A percentile compares a stretch with the other conserved stretches of the same genome.
These are phyloP conservation scores for Castanea crenata DNA, from an alignment of 306 rosid species.

Conservation along the genomic window DNA sequence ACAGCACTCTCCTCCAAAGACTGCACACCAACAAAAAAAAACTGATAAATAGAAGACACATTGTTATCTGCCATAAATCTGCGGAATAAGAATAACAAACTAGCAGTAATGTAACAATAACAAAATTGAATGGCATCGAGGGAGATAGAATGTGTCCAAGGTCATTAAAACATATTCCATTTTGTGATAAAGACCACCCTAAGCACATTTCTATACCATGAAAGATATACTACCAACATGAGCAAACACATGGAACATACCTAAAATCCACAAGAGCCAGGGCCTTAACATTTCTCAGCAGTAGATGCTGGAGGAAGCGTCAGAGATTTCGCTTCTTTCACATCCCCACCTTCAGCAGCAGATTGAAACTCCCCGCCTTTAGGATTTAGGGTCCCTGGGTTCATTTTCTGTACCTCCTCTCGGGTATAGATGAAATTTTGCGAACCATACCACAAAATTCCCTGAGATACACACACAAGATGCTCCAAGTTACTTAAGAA, in stretches of 20 bases:
- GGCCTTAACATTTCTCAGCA: slow-evolving; percentile 35
- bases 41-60: not conserved
- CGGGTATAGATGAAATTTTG: slow-evolving; percentile 79
- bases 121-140: not conserved
- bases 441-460: slow-evolving; percentile 94
- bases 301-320: slow-evolving; percentile 28
- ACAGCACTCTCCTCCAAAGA: slow-evolving; percentile 28
- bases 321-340: slow-evolving; percentile 47
- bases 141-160: not conserved
- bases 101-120: not conserved
- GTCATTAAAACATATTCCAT: not conserved
- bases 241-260: slow-evolving; percentile 4
- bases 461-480: slow-evolving; percentile 36
- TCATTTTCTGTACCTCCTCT: slow-evolving; percentile 96
- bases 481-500: not conserved
- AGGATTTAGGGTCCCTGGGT: slow-evolving; percentile 59
- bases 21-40: slow-evolving; percentile 12
- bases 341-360: slow-evolving; percentile 46
- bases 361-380: slow-evolving; percentile 58
- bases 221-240: not conserved
- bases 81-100: not conserved
- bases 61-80: not conserved
- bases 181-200: not conserved
- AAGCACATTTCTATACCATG: not conserved
- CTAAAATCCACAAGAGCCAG: slow-evolving; percentile 31